Conservation (phyloP, 768 basidiomycete species). For the Auriscalpium microsporum region DNA sequence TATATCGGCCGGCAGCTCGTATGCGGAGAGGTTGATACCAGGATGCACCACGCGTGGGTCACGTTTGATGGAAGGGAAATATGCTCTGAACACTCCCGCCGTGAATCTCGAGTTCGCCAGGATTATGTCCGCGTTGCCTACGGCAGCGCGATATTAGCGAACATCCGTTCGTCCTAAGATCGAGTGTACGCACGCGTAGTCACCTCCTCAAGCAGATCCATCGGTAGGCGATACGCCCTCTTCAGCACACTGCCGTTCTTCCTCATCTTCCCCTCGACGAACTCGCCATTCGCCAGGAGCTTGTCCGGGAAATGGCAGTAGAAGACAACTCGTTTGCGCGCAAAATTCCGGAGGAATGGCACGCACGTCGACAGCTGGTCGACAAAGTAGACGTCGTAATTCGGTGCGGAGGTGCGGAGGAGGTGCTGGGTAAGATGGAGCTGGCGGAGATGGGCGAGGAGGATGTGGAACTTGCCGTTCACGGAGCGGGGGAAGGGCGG, state of each 20-base stretch:
- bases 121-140: constrained; percentile 84
- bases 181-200: constrained; percentile 63
- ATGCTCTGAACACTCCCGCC: constrained; percentile 63
- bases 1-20: constrained; percentile 37
- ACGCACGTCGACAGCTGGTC: constrained; percentile 93
- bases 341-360: constrained; percentile 65
- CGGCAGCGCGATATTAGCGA: background rate
- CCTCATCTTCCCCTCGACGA: constrained; percentile 42
- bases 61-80: constrained; percentile 60
- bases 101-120: constrained; percentile 92
- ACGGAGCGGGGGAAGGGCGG: constrained; percentile 78
- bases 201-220: constrained; percentile 84
- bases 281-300: constrained; percentile 67
- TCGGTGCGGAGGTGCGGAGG: constrained; percentile 36
- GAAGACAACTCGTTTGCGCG: constrained; percentile 79
- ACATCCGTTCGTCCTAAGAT: background rate
- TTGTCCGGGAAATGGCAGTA: constrained; percentile 99
- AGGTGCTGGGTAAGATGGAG: constrained; percentile 70
- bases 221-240: constrained; percentile 72
- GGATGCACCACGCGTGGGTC: constrained; percentile 86
- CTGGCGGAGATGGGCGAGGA: constrained; percentile 84
- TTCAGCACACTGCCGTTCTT: constrained; percentile 49
- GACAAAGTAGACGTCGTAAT: constrained; percentile 83
- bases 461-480: constrained; percentile 75
- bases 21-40: constrained; percentile 78